Conservation (phyloP, 2,329 filamentous ascomycete genomes). For the Xylariaceae sp. region DNA sequence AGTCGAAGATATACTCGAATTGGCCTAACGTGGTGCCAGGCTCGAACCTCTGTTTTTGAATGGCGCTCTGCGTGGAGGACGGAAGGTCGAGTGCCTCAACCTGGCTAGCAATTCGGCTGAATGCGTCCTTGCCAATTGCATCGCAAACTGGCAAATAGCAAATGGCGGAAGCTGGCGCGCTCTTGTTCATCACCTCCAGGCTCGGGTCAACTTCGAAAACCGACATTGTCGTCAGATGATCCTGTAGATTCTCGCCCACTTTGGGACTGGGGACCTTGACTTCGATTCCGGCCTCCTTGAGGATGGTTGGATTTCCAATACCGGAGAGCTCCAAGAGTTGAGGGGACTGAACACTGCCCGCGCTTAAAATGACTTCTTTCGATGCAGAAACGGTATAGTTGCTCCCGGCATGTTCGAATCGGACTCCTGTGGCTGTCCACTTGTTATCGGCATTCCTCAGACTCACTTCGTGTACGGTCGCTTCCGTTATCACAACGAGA, state of each 20-base stretch:
- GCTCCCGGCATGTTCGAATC: slow-evolving; percentile 38
- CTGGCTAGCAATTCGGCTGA: slow-evolving; percentile 17
- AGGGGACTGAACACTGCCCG: slow-evolving; percentile 56
- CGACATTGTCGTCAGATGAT: slow-evolving; percentile 37
- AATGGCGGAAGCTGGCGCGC: slow-evolving; percentile 34
- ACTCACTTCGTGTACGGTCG: slow-evolving; percentile 45
- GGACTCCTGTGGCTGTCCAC: slow-evolving; percentile 39
- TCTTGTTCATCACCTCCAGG: slow-evolving; percentile 36
- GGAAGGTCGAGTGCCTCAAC: background rate
- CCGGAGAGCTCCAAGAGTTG: slow-evolving; percentile 62
- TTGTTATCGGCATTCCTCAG: slow-evolving; percentile 32
- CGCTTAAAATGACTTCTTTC: slow-evolving; percentile 56
- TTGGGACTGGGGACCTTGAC: slow-evolving; percentile 41
- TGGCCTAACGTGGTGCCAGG: slow-evolving; percentile 38
- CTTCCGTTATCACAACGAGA: slow-evolving; percentile 46
- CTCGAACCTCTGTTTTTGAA: slow-evolving; percentile 34
- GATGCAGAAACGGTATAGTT: slow-evolving; percentile 32
- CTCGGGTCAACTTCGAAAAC: slow-evolving; percentile 43
- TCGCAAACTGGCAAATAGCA: slow-evolving; percentile 41
- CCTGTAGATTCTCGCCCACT: slow-evolving; percentile 50
- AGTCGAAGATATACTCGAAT: slow-evolving; percentile 48
- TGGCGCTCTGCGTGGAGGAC: slow-evolving; percentile 24
- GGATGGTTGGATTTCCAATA: slow-evolving; percentile 47
- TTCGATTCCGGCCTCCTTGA: slow-evolving; percentile 41
- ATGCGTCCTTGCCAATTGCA: slow-evolving; percentile 25